Conservation (phyloP, 495 filamentous ascomycete species). For the Penicillium samsonianum region DNA sequence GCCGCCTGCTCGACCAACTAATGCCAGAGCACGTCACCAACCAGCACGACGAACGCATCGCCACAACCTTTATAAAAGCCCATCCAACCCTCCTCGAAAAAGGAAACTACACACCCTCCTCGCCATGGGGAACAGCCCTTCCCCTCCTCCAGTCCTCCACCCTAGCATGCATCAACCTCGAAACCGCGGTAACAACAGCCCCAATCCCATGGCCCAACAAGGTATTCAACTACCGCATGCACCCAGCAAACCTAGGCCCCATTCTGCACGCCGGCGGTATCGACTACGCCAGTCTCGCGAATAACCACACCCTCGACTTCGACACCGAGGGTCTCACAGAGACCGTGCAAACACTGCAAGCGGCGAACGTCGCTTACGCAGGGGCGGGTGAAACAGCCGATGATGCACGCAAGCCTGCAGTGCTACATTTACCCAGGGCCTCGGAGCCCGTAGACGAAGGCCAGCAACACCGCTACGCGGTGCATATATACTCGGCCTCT, state of each 20-base stretch:
- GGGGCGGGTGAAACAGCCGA: conserved; percentile 33
- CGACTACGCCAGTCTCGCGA: conserved; percentile 41
- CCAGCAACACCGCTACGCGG: not conserved
- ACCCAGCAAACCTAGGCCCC: conserved; percentile 37
- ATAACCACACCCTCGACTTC: conserved; percentile 47
- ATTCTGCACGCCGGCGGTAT: conserved; percentile 32
- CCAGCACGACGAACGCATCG: conserved; percentile 23
- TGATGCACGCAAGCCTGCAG: conserved; percentile 33
- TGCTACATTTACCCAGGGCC: conserved; percentile 17
- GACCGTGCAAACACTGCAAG: conserved; percentile 31
- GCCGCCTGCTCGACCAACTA: conserved; percentile 46
- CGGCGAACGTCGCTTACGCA: conserved; percentile 25
- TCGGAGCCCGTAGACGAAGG: not conserved
- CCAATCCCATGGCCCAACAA: conserved; percentile 40
- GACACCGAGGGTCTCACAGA: conserved; percentile 35
- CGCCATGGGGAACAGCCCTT: conserved; percentile 41
- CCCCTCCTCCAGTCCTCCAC: conserved; percentile 33
- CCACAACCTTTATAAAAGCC: conserved; percentile 17
- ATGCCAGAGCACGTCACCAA: conserved; percentile 35
- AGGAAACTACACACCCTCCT: conserved; percentile 24
- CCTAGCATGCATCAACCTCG: conserved; percentile 46
- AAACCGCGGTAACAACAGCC: conserved; percentile 41
- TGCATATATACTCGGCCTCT: conserved; percentile 33
- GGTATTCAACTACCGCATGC: conserved; percentile 46
- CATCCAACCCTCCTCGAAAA: conserved; percentile 18